Conservation (phyloP, 441 rosid genomes). For the Corymbia citriodora region DNA sequence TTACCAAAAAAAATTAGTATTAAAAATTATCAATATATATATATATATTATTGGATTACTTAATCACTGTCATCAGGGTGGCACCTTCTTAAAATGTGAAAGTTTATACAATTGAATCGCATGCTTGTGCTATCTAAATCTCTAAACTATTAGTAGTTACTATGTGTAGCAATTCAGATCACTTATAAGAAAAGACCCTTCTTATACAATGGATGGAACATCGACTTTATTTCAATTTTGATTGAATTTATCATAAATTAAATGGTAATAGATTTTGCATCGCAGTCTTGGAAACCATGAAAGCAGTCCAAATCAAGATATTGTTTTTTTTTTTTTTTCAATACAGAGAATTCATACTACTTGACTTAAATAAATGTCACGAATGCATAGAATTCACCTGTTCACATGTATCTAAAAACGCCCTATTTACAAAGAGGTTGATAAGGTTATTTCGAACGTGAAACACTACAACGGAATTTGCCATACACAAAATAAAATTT, state of each 20-base stretch:
- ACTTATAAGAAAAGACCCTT: not conserved
- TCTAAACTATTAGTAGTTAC: not conserved
- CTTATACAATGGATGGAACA: rapidly evolving
- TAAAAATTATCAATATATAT: not conserved
- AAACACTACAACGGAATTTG: too few species aligned
- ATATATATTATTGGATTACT: not conserved
- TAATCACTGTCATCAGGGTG: not conserved
- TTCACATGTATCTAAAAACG: not conserved
- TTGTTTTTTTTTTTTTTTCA: not conserved
- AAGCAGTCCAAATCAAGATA: rapidly evolving
- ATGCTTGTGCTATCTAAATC: rapidly evolving
- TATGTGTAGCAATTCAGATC: not conserved
- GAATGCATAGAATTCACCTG: rapidly evolving
- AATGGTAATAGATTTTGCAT: not conserved
- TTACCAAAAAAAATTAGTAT: not conserved
- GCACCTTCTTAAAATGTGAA: not conserved
- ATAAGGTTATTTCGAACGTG: not conserved
- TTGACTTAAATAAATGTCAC: rapidly evolving
- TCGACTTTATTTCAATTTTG: rapidly evolving
- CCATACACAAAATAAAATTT: rapidly evolving
- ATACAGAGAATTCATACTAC: not conserved
- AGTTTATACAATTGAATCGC: not conserved
- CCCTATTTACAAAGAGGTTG: not conserved
- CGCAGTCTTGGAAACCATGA: rapidly evolving
- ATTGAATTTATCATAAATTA: not conserved